Conservation (phyloP, 2,329 filamentous ascomycete genomes). For the Phaeosphaeriaceae sp. region DNA sequence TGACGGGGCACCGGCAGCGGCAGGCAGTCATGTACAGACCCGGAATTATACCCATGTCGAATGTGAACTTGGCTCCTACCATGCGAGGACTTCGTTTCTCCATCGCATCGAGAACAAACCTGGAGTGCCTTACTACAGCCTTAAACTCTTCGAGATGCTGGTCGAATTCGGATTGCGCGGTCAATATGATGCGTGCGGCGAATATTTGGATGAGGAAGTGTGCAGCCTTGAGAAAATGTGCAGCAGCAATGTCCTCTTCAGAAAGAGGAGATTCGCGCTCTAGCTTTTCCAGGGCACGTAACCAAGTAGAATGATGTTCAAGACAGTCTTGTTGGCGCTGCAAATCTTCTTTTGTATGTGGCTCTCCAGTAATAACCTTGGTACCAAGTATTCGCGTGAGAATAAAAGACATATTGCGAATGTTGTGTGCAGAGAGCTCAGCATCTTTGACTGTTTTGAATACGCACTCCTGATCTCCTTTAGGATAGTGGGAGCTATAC, state of each 20-base stretch:
- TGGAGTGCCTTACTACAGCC: conserved; percentile 20
- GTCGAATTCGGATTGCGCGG: conserved; percentile 19
- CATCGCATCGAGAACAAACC: conserved; percentile 24
- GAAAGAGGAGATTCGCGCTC: conserved; percentile 5
- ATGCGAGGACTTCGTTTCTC: background rate
- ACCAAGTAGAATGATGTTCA: conserved; percentile 24
- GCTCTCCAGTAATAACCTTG: background rate
- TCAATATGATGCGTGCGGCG: conserved; percentile 19
- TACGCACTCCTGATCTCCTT: conserved; percentile 1
- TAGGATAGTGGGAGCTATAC: conserved; percentile 7
- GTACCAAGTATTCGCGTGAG: conserved; percentile 15
- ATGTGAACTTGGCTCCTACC: conserved; percentile 26
- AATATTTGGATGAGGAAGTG: conserved; percentile 10
- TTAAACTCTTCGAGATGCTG: conserved; percentile 23
- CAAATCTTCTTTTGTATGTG: conserved; percentile 6
- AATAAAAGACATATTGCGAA: conserved; percentile 27
- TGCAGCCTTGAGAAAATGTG: conserved; percentile 9
- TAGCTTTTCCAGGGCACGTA: conserved; percentile 11
- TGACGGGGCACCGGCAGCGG: conserved; percentile 23
- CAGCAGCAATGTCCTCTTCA: conserved; percentile 16
- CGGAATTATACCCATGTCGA: conserved; percentile 17
- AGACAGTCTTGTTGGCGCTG: conserved; percentile 13
- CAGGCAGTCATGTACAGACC: background rate
- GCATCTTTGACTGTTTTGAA: conserved; percentile 23
- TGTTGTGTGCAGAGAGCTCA: conserved; percentile 24